A percentile compares a stretch with the other conserved stretches of the same genome.
Evolutionary conservation across 2,329 filamentous ascomycete genomes (phyloP).

Genomic region (Aureobasidium melanogenum): DNA sequence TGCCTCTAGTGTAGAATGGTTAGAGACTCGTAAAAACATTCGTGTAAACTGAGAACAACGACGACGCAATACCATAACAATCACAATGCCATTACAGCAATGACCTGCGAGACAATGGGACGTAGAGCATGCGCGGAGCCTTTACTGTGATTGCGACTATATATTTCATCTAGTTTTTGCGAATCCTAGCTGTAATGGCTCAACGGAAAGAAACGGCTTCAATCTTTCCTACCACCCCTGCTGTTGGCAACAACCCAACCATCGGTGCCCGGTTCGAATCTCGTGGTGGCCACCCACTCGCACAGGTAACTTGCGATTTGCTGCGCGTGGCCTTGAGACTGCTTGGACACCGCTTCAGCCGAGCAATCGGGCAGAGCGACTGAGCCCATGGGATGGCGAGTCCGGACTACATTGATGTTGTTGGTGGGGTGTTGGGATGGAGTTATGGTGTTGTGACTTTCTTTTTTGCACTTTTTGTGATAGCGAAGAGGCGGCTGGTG

Average conservation of each 20-base stretch:
- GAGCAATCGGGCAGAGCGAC: constrained; percentile 51
- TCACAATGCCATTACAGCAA: too few relatives aligned
- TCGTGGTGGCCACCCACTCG: constrained; percentile 46
- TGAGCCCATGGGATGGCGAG: constrained; percentile 46
- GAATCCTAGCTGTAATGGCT: constrained; percentile 28
- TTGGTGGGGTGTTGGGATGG: constrained; percentile 25
- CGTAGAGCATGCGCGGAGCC: too few relatives aligned
- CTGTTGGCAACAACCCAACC: constrained; percentile 20
- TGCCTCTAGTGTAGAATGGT: too few relatives aligned
- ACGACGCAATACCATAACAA: too few relatives aligned
- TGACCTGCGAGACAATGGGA: too few relatives aligned
- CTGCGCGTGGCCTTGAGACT: constrained; percentile 42
- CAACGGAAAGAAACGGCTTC: constrained; percentile 19
- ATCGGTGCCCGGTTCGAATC: constrained; percentile 47
- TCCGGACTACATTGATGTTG: constrained; percentile 40
- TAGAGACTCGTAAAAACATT: too few relatives aligned
- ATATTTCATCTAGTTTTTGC: background rate
- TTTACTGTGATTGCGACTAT: background rate
- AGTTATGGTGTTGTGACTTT: constrained; percentile 27
- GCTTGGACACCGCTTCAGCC: constrained; percentile 47
- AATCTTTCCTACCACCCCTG: constrained; percentile 16
- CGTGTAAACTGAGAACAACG: too few relatives aligned
- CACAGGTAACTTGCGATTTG: constrained; percentile 47
- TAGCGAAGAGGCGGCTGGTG: too few relatives aligned
- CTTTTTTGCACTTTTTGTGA: constrained; percentile 25